Evolutionary conservation across 2,329 filamentous ascomycete species (phyloP).

Genomic region (Ramichloridium luteum): DNA sequence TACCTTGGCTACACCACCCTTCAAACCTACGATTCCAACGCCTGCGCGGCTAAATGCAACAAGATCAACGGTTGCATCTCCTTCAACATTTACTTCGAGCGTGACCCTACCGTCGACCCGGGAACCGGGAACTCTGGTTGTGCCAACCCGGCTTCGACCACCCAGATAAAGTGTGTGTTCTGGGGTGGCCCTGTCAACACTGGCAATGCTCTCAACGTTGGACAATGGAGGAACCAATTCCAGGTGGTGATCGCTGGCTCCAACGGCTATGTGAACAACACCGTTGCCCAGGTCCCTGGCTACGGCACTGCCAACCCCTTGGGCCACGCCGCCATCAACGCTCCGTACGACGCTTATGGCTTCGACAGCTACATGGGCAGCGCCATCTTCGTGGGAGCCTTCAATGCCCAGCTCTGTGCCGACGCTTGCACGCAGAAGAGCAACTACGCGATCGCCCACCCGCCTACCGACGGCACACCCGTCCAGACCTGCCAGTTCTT

Average conservation of each 20-base stretch:
- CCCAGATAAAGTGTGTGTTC: slow-evolving; percentile 22
- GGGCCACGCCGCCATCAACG: slow-evolving; percentile 20
- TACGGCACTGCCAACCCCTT: slow-evolving; percentile 13
- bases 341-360: slow-evolving; percentile 20
- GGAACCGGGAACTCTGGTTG: slow-evolving; percentile 12
- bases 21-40: slow-evolving; percentile 16
- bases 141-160: slow-evolving; percentile 8
- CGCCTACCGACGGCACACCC: slow-evolving; percentile 9
- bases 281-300: slow-evolving; percentile 15
- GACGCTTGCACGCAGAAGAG: slow-evolving; percentile 15
- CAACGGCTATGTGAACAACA: slow-evolving; percentile 20
- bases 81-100: slow-evolving; percentile 8
- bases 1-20: slow-evolving; percentile 18
- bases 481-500: slow-evolving; percentile 23
- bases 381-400: slow-evolving; percentile 13
- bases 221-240: slow-evolving; percentile 13
- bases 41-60: slow-evolving; percentile 17
- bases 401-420: slow-evolving; percentile 16
- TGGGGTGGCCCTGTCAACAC: slow-evolving; percentile 18
- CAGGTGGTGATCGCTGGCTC: slow-evolving; percentile 9
- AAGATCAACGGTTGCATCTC: slow-evolving; percentile 8
- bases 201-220: slow-evolving; percentile 19
- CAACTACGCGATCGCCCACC: slow-evolving; percentile 16
- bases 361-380: slow-evolving; percentile 18
- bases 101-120: slow-evolving; percentile 22